These are phyloP conservation scores for Tetrahymena malaccensis DNA, from an alignment of 73 alveolate species.

Conservation along the genomic window DNA sequence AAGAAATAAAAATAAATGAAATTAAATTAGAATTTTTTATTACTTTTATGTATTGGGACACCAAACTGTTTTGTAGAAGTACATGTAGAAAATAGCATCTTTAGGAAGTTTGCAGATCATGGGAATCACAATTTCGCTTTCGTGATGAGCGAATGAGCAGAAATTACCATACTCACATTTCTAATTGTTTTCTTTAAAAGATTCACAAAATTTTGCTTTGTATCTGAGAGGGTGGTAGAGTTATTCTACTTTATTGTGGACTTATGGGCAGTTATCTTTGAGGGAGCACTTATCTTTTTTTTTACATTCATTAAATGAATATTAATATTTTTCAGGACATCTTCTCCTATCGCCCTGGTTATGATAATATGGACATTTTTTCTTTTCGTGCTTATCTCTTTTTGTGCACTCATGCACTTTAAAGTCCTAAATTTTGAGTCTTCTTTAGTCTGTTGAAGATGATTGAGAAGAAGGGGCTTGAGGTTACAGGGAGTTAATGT, in stretches of 20 bases:
- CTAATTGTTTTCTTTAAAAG: constrained; percentile 1
- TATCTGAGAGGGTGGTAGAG: constrained; percentile 44
- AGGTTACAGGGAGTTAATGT: neutral
- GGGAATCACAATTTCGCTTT: constrained; percentile 1
- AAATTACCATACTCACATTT: constrained; percentile 38
- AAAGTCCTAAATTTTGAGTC: neutral
- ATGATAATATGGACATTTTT: constrained; percentile 56
- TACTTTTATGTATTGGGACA: constrained; percentile 40
- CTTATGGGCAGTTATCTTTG: constrained; percentile 28
- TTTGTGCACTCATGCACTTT: neutral
- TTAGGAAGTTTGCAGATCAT: neutral
- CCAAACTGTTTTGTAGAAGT: constrained; percentile 42
- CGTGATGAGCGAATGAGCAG: constrained; percentile 44
- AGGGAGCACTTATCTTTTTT: constrained; percentile 15
- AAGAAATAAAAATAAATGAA: neutral
- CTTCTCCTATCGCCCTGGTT: constrained; percentile 43
- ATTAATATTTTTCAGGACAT: neutral
- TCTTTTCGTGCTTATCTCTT: neutral
- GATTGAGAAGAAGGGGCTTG: neutral
- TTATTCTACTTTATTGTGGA: constrained; percentile 44
- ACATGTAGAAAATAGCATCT: constrained; percentile 25
- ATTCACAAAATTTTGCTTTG: constrained; percentile 44
- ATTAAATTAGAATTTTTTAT: neutral
- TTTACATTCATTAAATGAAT: neutral
- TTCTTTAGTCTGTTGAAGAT: neutral